Base-by-base conservation (phyloP, 495 filamentous ascomycete genomes). In the Baudoinia panamericana region DNA sequence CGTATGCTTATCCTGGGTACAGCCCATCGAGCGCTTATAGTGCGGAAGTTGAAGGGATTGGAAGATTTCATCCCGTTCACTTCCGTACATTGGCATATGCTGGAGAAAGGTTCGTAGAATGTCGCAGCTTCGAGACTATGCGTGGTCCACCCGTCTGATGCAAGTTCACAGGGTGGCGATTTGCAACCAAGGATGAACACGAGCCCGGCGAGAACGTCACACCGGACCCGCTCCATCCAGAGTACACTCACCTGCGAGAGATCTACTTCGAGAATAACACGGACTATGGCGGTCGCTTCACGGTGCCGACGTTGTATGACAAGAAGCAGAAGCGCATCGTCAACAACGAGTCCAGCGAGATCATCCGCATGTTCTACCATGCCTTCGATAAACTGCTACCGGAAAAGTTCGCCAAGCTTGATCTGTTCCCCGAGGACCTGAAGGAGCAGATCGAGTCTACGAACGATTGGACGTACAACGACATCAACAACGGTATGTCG, bases 291-390 rank as follows among this genome's bases (percentile, higher is more conserved):
- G 82, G 80, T 2, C 65, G 82, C 18, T 90, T 77, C 56, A 90
- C 84, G 0, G 82, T 93, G 5, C 84, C 84, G 2, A 69, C 73
- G 20, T 64, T 93, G 18, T 90, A 76, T 65, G 84, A 93, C 57
- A 82, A 68, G 54, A 75, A 80, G 61, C 60, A 60, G 32, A 66
- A 75, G 43, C 75, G 69, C 18, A 81, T 88, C 44, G 84, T 88
- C 42, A 86, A 71, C 59, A 92, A 93, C 47, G 84, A 92, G 67
- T 83, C 78, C 50, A 73, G 71, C 44, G 84, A 92, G 66, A 84
- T 93, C 48, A 75, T 90, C 58, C 73, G 76, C 56, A 81, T 81
- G 76, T 66, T 81, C 55, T 80, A 81, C 60, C 54, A 64, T 43
- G 72, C 75, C 41, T 93, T 88, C 54, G 83, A 93, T 54, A 68